Base-by-base conservation (phyloP, 805 yeast genomes). In the Ogataea ramenticola region DNA sequence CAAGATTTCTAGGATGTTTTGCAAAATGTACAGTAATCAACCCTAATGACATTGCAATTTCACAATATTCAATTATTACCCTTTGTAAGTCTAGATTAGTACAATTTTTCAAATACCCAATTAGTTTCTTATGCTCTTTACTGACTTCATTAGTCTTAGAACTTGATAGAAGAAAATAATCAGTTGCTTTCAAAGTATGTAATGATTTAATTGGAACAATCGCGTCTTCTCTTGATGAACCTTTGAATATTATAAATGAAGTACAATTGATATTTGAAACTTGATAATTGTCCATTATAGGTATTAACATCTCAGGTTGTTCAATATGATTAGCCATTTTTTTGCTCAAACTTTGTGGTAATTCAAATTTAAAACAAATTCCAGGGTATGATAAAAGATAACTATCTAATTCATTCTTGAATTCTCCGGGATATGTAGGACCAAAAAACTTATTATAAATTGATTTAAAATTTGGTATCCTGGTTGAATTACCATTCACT, bases 381-480 rank as follows among this genome's bases (percentile, higher is more conserved):
- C 86, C 86, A 1, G 79, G 77, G 50, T 79, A 79, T 20, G 77
- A 70, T 22, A 79, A 60, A 11, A 68, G 57, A 50, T 78, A 79
- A 21, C 55, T 48, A 14, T 56, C 53, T 17, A 51, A 38, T 3
- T 46, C 49, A 1, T 44, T 43, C 38, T 63, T 57, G 10, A 66
- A 50, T 24, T 52, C 56, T 0, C 84, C 85, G 1, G 82, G 80
- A 46, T 73, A 77, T 0, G 85, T 79, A 2, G 84, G 84, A 0
- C 86, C 86, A 54, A 79, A 75, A 2, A 71, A 64, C 53, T 70
- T 73, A 51, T 78, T 77, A 56, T 79, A 79, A 3, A 79, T 65
- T 16, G 64, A 58, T 39, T 70, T 71, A 49, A 77, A 63, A 24
- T 17, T 43, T 21, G 27, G 40, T 36, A 26, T 32, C 21, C 9